Base-by-base conservation (phyloP, 306 rosid species). In the Dryas alaskensis region DNA sequence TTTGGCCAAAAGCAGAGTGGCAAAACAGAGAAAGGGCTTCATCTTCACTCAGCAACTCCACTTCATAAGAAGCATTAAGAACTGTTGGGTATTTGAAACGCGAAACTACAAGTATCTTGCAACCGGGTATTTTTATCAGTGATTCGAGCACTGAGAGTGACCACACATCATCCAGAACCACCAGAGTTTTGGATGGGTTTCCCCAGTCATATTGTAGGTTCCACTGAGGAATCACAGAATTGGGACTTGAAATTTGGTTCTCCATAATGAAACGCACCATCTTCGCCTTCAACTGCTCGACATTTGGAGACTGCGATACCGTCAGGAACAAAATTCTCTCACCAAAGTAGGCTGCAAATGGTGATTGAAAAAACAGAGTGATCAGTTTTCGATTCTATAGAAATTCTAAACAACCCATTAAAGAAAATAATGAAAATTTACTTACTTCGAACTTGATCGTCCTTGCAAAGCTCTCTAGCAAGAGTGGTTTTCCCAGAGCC, bases 401-500 rank as follows among this genome's bases (percentile, higher is more conserved):
- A 54, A 54, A 54, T 7, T 54, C 60, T 17, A 17, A 19, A 17
- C 27, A 54, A 54, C 62, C 62, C 40, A 9, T 57, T 22, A 8
- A 47, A 10, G 4, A 3, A 10, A 52, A 25, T 6, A 31, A 31
- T 31, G 2, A 1, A 31, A 31, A 2, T 16, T 11, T 16, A 68
- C 98, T 84, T 73, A 93, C 98, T n/a, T 88, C 88, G 78, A 72
- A 94, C 85, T 60, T 85, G 84, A 45, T 83, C 73, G 78, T 94
- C 97, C 76, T 73, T 85, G 82, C 89, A 81, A 39, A 94, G 25
- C 54, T 89, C 97, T 80, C 80, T 82, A 2, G 90, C 98, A 52
- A 94, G 85, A 64, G 98, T 94, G 25, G 98, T 94, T 65, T 94
- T 94, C 8, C 98, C 98, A 1, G 98, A 94, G 5, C 98, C 98